Base-by-base conservation (phyloP, 192 early-diverging fungal species). In the Irineochytrium annulatum region DNA sequence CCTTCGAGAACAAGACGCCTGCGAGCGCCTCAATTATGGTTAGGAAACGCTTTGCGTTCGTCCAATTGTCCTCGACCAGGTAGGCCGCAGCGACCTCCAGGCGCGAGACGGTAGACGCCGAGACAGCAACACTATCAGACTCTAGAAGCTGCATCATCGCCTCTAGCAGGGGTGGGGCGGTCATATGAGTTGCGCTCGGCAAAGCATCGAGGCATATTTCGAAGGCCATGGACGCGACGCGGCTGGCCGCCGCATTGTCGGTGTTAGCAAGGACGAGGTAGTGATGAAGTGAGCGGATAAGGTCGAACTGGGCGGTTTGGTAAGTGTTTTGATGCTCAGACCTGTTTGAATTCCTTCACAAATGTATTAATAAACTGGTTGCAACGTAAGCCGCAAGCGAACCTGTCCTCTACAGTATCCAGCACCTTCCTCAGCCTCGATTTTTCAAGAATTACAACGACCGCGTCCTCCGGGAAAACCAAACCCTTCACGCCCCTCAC, bases 1-100 rank as follows among this genome's bases (percentile, higher is more conserved):
- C 5, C 26, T 49, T 24, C 6, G 13, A 48, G 34, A 63, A 63
- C 11, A 39, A 30, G 34, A 48, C 55, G 17, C 39, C 28, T 6
- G 33, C 32, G 41, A 35, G 55, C 20, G 8, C 48, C 20, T 34
- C n/a, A 8, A 53, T 11, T 19, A 63, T 8, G 1, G 19, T 11
- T 14, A 27, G 3, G 34, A 65, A 65, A 22, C 49, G 32, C 44
- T 65, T 65, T 34, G 63, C 63, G 37, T 65, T 65, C 20, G 28
- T 56, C 20, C 13, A 22, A 34, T 65, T 65, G 13, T 65, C 63
- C 16, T 49, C 17, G 8, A 65, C 55, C 27, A 64, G 19, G 14
- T 14, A 6, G n/a, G n/a, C n/a, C n/a, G n/a, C n/a, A n/a, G n/a
- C n/a, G n/a, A n/a, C n/a, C n/a, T n/a, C n/a, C n/a, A n/a, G n/a